phyloP scores from a whole-genome alignment of 2,329 filamentous ascomycete species.

The Xylariales sp. region DNA sequence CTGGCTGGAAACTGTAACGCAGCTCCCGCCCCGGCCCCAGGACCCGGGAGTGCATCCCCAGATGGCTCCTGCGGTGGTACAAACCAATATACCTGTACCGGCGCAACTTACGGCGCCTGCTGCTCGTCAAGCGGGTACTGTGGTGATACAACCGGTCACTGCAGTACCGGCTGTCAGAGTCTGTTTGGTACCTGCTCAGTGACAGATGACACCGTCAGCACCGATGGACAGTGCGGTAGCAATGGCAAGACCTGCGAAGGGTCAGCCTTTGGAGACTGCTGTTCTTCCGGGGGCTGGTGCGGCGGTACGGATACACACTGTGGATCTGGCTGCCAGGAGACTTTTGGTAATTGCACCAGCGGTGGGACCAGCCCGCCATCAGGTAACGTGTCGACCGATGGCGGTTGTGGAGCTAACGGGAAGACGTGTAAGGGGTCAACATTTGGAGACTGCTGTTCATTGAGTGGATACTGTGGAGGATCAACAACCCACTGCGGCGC shows the following conservation, averaged over 20 bases:
- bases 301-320: constrained; percentile 16
- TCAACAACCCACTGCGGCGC: neutral
- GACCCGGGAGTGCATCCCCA: constrained; percentile 2
- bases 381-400: constrained; percentile 1
- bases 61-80: constrained; percentile 3
- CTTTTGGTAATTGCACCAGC: neutral
- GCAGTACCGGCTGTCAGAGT: constrained; percentile 14
- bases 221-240: constrained; percentile 3
- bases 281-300: neutral
- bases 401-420: constrained; percentile 1
- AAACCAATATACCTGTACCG: constrained; percentile 3
- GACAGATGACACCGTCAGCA: constrained; percentile 6
- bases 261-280: neutral
- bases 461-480: neutral
- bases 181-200: constrained; percentile 12
- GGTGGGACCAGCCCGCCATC: neutral
- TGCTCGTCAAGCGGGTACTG: constrained; percentile 20
- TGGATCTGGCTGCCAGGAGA: constrained; percentile 22
- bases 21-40: neutral
- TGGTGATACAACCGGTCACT: constrained; percentile 25
- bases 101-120: constrained; percentile 2
- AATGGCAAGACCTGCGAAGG: constrained; percentile 37
- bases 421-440: constrained; percentile 2
- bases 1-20: constrained; percentile 3
- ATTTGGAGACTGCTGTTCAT: constrained; percentile 6